These are phyloP conservation scores for Entophlyctis luteolus DNA, from an alignment of 192 early-diverging fungal species.

Conservation along the genomic window DNA sequence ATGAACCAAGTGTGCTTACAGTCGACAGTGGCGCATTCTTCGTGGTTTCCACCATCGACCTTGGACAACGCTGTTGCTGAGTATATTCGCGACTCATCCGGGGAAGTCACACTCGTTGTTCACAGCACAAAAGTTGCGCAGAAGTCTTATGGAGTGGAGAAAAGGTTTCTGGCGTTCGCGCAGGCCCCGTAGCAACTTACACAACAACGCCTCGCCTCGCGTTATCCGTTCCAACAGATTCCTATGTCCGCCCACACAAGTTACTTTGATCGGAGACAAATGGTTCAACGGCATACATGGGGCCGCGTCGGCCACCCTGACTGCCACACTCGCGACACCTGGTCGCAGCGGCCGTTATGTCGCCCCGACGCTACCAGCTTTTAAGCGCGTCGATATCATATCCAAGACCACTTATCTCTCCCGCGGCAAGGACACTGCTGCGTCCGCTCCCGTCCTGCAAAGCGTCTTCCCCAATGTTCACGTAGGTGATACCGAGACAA, in stretches of 20 bases:
- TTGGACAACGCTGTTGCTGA: not conserved
- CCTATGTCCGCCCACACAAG: conserved; percentile 78
- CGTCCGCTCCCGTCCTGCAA: too few species aligned
- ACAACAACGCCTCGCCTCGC: conserved; percentile 5
- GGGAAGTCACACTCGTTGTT: conserved; percentile 63
- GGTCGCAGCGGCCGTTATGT: too few species aligned
- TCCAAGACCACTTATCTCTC: too few species aligned
- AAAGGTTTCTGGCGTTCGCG: conserved; percentile 50
- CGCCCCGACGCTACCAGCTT: too few species aligned
- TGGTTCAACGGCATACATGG: too few species aligned
- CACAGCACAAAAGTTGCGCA: conserved; percentile 87
- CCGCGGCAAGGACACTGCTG: too few species aligned
- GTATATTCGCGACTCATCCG: not conserved
- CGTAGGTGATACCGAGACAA: too few species aligned
- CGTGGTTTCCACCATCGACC: not conserved
- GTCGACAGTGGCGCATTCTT: not conserved
- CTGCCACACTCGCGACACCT: too few species aligned
- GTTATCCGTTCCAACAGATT: conserved; percentile 47
- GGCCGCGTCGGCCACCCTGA: too few species aligned
- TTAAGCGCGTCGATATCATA: too few species aligned
- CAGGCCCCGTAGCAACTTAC: conserved; percentile 58
- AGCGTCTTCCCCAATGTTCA: too few species aligned
- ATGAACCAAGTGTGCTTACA: not conserved
- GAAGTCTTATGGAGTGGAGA: conserved; percentile 91
- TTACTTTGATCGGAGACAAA: conserved; percentile 67